These are phyloP conservation scores for Ascochyta fabae DNA, from an alignment of 2,329 filamentous ascomycete species.

Conservation along the genomic window DNA sequence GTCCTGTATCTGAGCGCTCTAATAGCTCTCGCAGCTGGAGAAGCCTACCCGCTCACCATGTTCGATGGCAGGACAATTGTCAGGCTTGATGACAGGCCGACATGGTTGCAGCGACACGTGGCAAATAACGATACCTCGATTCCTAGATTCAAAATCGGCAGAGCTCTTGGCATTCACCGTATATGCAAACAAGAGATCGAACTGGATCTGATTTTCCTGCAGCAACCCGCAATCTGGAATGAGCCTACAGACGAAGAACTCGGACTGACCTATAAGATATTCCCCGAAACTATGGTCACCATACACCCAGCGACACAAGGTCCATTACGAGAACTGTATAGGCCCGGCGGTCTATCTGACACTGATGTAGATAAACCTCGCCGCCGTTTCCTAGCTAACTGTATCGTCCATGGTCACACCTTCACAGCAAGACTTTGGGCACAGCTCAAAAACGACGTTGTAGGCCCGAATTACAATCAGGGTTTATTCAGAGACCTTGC, in stretches of 20 bases:
- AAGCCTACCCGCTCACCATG: conserved; percentile 20
- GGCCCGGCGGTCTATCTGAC: not conserved
- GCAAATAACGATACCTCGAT: conserved; percentile 6
- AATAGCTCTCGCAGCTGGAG: conserved; percentile 22
- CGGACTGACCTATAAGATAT: not conserved
- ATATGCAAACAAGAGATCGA: conserved; percentile 17
- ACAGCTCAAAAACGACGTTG: conserved; percentile 20
- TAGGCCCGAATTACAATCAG: conserved; percentile 21
- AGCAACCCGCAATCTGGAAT: not conserved
- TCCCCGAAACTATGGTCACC: conserved; percentile 1
- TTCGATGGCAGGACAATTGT: not conserved
- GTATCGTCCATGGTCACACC: conserved; percentile 14
- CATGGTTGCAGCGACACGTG: conserved; percentile 15
- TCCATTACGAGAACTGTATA: not conserved
- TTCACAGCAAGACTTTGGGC: conserved; percentile 22
- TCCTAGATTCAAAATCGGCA: conserved; percentile 8
- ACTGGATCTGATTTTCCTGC: conserved; percentile 20
- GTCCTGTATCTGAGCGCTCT: conserved; percentile 14
- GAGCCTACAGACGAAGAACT: not conserved
- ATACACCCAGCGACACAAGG: not conserved
- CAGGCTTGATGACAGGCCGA: conserved; percentile 2
- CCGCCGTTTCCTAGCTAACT: conserved; percentile 22
- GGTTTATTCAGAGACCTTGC: conserved; percentile 11
- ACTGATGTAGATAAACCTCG: conserved; percentile 6
- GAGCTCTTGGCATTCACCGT: conserved; percentile 12